A percentile compares a stretch with the other conserved stretches of the same genome.
Evolutionary conservation across 1,284 basidiomycete species (phyloP).

Genomic region (Lignosus rhinocerotis): DNA sequence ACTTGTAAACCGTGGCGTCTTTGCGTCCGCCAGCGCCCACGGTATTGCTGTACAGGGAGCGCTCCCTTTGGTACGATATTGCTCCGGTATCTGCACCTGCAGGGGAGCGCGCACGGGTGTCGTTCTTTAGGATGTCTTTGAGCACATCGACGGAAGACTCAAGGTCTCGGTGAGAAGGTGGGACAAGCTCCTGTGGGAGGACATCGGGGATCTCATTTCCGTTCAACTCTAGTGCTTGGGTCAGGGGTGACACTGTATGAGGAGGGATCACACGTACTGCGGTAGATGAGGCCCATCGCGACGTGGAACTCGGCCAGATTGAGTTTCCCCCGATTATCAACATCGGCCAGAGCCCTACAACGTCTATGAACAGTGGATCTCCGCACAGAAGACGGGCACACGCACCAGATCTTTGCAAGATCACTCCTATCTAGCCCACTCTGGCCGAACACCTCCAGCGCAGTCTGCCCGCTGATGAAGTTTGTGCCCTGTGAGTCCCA

Average conservation of each 20-base stretch:
- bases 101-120: conserved; percentile 66
- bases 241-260: background rate
- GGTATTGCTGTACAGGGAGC: conserved; percentile 65
- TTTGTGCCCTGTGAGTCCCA: conserved; percentile 88
- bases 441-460: conserved; percentile 93
- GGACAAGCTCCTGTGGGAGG: conserved; percentile 88
- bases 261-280: conserved; percentile 58
- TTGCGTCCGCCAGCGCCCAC: conserved; percentile 63
- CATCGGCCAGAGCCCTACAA: conserved; percentile 83
- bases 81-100: conserved; percentile 46
- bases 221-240: conserved; percentile 71
- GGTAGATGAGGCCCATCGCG: conserved; percentile 98
- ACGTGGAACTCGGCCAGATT: conserved; percentile 98
- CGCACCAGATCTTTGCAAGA: conserved; percentile 90
- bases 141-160: conserved; percentile 91
- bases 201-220: conserved; percentile 89
- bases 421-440: conserved; percentile 89
- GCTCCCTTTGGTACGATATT: conserved; percentile 63
- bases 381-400: background rate
- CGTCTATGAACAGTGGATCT: background rate
- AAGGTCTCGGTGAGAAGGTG: conserved; percentile 90
- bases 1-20: conserved; percentile 94
- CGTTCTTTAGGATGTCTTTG: conserved; percentile 88
- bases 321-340: conserved; percentile 89
- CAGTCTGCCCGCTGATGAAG: conserved; percentile 87